Conservation (phyloP, 1,284 basidiomycete species). For the Malassezia nana region DNA sequence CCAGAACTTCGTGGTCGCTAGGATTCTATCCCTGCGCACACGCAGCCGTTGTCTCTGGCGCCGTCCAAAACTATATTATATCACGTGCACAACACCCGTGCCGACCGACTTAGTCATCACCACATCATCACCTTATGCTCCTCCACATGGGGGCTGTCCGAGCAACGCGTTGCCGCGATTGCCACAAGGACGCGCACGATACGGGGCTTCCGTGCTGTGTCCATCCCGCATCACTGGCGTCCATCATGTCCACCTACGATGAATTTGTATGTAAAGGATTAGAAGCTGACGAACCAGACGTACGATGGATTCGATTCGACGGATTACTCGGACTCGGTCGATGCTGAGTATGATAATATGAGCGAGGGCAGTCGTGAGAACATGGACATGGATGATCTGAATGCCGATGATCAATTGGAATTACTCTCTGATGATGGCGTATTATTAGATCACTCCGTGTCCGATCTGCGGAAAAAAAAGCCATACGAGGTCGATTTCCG, state of each 20-base stretch:
- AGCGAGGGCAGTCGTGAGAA: constrained; percentile 16
- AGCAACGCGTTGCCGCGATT: constrained; percentile 11
- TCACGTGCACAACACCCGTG: constrained; percentile 13
- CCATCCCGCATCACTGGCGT: neutral
- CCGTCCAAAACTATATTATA: constrained; percentile 14
- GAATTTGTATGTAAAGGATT: constrained; percentile 6
- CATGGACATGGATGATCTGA: neutral
- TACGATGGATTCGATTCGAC: constrained; percentile 33
- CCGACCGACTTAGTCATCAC: constrained; percentile 1
- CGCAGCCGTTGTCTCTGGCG: neutral
- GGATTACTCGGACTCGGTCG: constrained; percentile 38
- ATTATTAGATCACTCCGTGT: constrained; percentile 9
- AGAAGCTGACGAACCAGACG: neutral
- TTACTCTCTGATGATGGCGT: constrained; percentile 8
- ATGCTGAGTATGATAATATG: constrained; percentile 22
- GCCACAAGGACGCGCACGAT: constrained; percentile 6
- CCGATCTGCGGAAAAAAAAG: constrained; percentile 26
- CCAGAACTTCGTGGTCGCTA: constrained; percentile 19
- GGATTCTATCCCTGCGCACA: neutral
- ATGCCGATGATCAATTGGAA: constrained; percentile 14
- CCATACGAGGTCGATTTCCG: constrained; percentile 41
- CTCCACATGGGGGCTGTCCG: constrained; percentile 20
- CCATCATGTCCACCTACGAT: constrained; percentile 9
- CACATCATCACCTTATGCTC: neutral
- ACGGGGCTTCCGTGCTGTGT: neutral